These are phyloP conservation scores for Teunomyces aglyptinius DNA, from an alignment of 805 yeast species.

Conservation along the genomic window DNA sequence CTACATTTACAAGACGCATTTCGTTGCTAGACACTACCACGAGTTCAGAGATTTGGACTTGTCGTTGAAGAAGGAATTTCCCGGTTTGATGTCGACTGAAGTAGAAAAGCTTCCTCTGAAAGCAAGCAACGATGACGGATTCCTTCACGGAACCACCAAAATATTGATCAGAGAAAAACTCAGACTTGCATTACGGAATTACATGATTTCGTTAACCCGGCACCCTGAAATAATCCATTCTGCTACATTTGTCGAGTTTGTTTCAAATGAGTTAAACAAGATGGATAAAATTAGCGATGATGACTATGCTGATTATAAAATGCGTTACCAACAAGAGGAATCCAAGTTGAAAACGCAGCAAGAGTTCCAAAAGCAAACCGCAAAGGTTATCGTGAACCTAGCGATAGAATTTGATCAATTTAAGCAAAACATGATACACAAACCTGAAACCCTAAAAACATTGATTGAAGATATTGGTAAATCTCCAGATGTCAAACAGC, in stretches of 20 bases:
- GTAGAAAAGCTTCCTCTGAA: slow-evolving; percentile 60
- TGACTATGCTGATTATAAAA: slow-evolving; percentile 55
- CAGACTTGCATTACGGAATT: slow-evolving; percentile 75
- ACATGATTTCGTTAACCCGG: slow-evolving; percentile 52
- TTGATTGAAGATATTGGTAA: slow-evolving; percentile 66
- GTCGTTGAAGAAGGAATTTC: slow-evolving; percentile 53
- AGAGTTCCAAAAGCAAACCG: slow-evolving; percentile 70
- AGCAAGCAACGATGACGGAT: slow-evolving; percentile 39
- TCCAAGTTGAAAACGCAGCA: slow-evolving; percentile 58
- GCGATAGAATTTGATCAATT: slow-evolving; percentile 59
- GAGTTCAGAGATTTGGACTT: slow-evolving; percentile 63
- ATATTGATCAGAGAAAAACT: slow-evolving; percentile 68
- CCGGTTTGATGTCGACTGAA: slow-evolving; percentile 57
- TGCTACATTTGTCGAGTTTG: slow-evolving; percentile 51
- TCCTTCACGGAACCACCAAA: slow-evolving; percentile 13
- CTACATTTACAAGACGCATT: slow-evolving; percentile 29
- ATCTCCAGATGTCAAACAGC: slow-evolving; percentile 49
- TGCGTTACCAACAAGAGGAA: slow-evolving; percentile 60
- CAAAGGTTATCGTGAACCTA: slow-evolving; percentile 52
- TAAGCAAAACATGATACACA: slow-evolving; percentile 50
- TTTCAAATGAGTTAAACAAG: slow-evolving; percentile 33
- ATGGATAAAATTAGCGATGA: slow-evolving; percentile 35
- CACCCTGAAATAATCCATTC: slow-evolving; percentile 57
- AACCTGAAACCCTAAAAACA: slow-evolving; percentile 53
- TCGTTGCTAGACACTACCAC: slow-evolving; percentile 60